phyloP scores from a whole-genome alignment of 2,329 filamentous ascomycete species.

The Beauveria pseudobassiana region DNA sequence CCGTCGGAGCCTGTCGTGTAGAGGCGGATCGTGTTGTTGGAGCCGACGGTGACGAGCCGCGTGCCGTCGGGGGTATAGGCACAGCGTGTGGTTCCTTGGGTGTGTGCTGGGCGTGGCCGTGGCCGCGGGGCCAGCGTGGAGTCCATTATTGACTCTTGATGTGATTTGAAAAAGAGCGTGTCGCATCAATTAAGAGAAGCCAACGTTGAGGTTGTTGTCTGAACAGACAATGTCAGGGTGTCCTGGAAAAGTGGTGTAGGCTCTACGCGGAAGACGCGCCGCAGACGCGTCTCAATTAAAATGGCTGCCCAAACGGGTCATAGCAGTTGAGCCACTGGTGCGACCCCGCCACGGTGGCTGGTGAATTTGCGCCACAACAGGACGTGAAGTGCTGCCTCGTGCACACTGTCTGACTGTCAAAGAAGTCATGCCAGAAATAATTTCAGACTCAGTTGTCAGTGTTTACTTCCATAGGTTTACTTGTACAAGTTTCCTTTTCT shows the following conservation, averaged over 20 bases:
- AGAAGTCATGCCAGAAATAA: too few relatives aligned
- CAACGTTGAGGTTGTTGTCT: neutral
- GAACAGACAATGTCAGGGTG: neutral
- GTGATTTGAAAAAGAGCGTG: neutral
- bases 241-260: neutral
- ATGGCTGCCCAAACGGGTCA: neutral
- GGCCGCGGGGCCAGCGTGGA: conserved; percentile 37
- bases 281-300: conserved; percentile 12
- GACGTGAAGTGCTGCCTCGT: neutral
- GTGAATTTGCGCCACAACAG: neutral
- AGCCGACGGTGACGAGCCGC: conserved; percentile 82
- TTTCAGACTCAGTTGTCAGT: too few relatives aligned
- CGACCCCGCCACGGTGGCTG: neutral
- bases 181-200: too few relatives aligned
- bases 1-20: conserved; percentile 89
- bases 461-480: too few relatives aligned
- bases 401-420: neutral
- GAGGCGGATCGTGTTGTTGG: conserved; percentile 87
- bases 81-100: conserved; percentile 77
- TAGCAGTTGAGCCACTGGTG: neutral
- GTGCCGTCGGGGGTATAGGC: conserved; percentile 84
- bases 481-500: too few relatives aligned
- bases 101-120: conserved; percentile 65
- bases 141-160: conserved; percentile 9
- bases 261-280: conserved; percentile 9